Conservation (phyloP, 257 asterid species). For the Solanum virginianum region DNA sequence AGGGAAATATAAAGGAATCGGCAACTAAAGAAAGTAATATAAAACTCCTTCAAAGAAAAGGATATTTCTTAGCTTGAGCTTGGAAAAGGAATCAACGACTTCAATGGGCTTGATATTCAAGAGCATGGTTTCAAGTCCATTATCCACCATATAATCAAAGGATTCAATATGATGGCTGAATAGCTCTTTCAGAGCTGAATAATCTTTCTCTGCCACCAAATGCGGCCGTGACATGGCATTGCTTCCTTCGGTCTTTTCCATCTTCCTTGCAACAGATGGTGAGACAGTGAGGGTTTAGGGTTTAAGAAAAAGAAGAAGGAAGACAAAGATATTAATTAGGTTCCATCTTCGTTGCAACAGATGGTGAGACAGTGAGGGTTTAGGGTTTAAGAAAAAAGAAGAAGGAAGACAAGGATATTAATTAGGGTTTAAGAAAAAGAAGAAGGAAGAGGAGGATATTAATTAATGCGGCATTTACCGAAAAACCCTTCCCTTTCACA, state of each 20-base stretch:
- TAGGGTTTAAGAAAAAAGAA: not conserved
- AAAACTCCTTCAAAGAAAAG: conserved; percentile 35
- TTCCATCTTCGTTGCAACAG: not conserved
- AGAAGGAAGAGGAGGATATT: too few relatives aligned
- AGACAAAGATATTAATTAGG: not conserved
- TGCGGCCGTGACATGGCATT: conserved; percentile 39
- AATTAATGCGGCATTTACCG: too few relatives aligned
- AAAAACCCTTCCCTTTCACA: too few relatives aligned
- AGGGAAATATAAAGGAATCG: not conserved
- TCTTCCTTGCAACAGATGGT: not conserved
- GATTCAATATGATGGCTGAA: conserved; percentile 76
- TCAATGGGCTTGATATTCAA: conserved; percentile 46
- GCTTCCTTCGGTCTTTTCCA: not conserved
- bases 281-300: not conserved
- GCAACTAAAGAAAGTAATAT: not conserved
- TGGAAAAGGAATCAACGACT: conserved; percentile 33
- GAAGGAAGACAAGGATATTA: not conserved
- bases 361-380: not conserved
- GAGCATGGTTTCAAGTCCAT: conserved; percentile 52
- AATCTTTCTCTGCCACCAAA: conserved; percentile 52
- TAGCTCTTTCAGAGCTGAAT: conserved; percentile 43
- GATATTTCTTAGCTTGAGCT: conserved; percentile 70
- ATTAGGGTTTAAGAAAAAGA: not conserved
- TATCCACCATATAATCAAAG: conserved; percentile 58
- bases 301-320: not conserved